Evolutionary conservation across 225 moss, liverwort and hornwort species (phyloP), one percentile per base, ranked within the genome.

Genomic region (Anthoceros angustus): DNA sequence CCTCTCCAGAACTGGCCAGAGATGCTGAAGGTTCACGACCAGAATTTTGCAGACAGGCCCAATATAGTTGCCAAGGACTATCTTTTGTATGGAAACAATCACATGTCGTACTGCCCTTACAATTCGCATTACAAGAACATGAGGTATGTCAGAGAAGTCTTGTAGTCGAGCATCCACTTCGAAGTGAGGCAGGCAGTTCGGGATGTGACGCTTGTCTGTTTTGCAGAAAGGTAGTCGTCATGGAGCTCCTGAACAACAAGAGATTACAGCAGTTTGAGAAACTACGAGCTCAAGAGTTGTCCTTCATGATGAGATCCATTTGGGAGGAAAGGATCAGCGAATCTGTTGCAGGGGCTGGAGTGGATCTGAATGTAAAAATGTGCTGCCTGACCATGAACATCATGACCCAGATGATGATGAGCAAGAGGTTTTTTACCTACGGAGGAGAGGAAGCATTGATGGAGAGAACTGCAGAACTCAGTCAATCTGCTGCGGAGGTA

Each of bases 1-100:
- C 62, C 23, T 62, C 69, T 25, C 63, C 69, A 12, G 69, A 69
- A 5, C 42, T 63, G 40, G 69, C 69, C 9, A 63, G 41, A 69
- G 60, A 39, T 69, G 11, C 69, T 69, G 12, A 42, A 62, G 41
- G 24, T 0, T 20, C 69, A 69, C 41, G 69, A 69, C 62, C 69
- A 62, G 10, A 55, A 55, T 15, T 55, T 55, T 20, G 55, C 55
- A 55, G 14, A 9, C 10, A 9, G 55, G 10, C 55, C 55, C 14
- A 9, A 55, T 23, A 55, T 15, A 7, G 14, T 15, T 9, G 55
- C 55, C 8, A 55, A 9, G 55, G 55, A 55, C 55, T 15, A 55
- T 20, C 55, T 55, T 23, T 9, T 55, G n/a, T 55, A 9, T 15
- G 55, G 16, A 15, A 20, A 9, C 55, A 48, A 6, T 18, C 12